Evolutionary conservation across 306 rosid species (phyloP), one percentile per base, ranked within the genome.

Genomic region (Adenanthera pavonina): DNA sequence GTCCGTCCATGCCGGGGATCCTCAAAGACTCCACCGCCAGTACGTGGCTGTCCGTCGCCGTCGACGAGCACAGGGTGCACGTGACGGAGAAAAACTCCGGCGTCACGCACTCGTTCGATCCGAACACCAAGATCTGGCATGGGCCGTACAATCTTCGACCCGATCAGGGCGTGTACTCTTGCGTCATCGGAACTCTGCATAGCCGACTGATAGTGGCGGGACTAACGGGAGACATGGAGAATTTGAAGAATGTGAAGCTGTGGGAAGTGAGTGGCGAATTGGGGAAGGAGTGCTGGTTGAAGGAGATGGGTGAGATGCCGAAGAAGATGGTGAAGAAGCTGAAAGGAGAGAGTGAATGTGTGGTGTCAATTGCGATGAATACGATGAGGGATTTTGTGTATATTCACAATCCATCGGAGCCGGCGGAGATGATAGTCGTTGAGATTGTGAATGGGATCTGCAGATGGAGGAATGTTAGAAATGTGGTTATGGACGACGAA

Each of bases 61-160:
- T 88, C 1, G 72, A 74, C 57, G 86, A 72, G 1, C 20, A 52
- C 2, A 60, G 19, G 64, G 38, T 94, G 86, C 76, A 74, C 80
- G 84, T 90, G 74, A 78, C 72, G 25, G 90, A 85, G 75, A 90
- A 84, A 47, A 35, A 48, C 43, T 82, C 90, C 12, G 90, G 90
- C 16, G n/a, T 60, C 41, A 83, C 83, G 13, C 85, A 72, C 87
- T 76, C 89, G 0, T 92, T 94, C 19, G 87, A 90, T 15, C 87
- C 89, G 0, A 6, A 5, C 0, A 33, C 75, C 38, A 87, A 77
- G 82, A 33, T n/a, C n/a, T 94, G 98, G 97, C 19, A 41, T 7
- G 98, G 92, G 0, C 95, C 97, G 10, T 94, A 65, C 46, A 78
- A 88, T 20, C 77, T 90, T 5, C 79, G 81, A 3, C 80, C 85